A percentile compares a stretch with the other conserved stretches of the same genome.
Evolutionary conservation across 2,329 filamentous ascomycete genomes (phyloP).

Genomic region (Exophiala aquamarina): DNA sequence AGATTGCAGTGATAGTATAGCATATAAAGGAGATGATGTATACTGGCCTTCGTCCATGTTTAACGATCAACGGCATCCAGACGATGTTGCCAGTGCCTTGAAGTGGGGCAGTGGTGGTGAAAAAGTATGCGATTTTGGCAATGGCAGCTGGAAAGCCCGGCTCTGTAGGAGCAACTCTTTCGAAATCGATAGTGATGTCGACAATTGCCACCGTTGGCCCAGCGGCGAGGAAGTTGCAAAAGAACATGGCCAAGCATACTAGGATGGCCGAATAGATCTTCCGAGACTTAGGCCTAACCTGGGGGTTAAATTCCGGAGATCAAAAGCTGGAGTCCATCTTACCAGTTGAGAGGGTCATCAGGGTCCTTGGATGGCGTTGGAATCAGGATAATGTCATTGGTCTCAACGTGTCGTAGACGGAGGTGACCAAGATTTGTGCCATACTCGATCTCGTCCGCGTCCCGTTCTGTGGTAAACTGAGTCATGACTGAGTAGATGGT

Average conservation of each 20-base stretch:
- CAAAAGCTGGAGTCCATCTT: no score
- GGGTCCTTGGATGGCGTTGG: constrained; percentile 52
- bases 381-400: constrained; percentile 52
- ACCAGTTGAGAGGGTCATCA: constrained; percentile 56
- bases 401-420: constrained; percentile 25
- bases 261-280: constrained; percentile 49
- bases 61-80: constrained; percentile 41
- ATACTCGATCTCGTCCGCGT: constrained; percentile 3
- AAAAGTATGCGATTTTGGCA: constrained; percentile 53
- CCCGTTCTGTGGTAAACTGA: constrained; percentile 4
- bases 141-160: constrained; percentile 37
- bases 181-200: constrained; percentile 49
- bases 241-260: constrained; percentile 54
- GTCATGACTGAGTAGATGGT: no score
- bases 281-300: constrained; percentile 15
- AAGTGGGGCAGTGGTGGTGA: constrained; percentile 51
- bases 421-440: constrained; percentile 11
- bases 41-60: constrained; percentile 37
- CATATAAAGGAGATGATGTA: constrained; percentile 41
- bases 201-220: constrained; percentile 54
- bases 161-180: constrained; percentile 36
- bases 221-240: constrained; percentile 59
- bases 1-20: constrained; percentile 38
- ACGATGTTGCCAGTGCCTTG: constrained; percentile 47
- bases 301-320: no score